Conservation (phyloP, 495 filamentous ascomycete species). For the Aspergillus sclerotioniger region DNA sequence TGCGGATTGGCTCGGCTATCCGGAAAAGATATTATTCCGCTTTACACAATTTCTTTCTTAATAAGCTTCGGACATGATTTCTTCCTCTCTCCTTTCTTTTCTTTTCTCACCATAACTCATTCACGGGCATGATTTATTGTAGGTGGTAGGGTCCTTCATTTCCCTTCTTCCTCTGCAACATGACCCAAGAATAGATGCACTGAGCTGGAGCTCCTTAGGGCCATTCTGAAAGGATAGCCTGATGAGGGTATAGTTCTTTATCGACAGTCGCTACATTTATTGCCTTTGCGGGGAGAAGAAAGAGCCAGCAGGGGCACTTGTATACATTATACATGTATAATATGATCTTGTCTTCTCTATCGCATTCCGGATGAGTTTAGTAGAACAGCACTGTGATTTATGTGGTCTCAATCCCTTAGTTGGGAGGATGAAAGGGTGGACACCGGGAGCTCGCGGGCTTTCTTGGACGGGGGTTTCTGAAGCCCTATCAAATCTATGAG, state of each 20-base stretch:
- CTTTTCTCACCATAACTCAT: constrained; percentile 51
- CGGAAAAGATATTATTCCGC: constrained; percentile 33
- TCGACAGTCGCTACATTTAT: constrained; percentile 25
- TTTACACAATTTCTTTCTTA: constrained; percentile 17
- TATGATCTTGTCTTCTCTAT: not conserved
- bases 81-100: constrained; percentile 43
- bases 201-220: constrained; percentile 68
- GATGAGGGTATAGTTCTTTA: constrained; percentile 27
- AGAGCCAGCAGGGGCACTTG: not conserved
- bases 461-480: too few relatives aligned
- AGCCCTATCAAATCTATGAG: too few relatives aligned
- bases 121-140: constrained; percentile 86
- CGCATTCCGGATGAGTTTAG: too few relatives aligned
- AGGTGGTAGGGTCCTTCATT: constrained; percentile 54
- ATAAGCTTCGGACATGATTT: constrained; percentile 35
- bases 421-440: too few relatives aligned
- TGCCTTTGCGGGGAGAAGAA: not conserved
- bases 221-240: constrained; percentile 13
- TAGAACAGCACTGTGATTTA: too few relatives aligned
- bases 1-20: constrained; percentile 38
- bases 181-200: constrained; percentile 60
- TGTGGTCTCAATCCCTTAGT: too few relatives aligned
- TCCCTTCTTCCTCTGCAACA: constrained; percentile 62
- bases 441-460: too few relatives aligned
- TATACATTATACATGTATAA: not conserved